Evolutionary conservation across 371 early-diverging fungal species (phyloP).

Genomic region (Zychaea mexicana): DNA sequence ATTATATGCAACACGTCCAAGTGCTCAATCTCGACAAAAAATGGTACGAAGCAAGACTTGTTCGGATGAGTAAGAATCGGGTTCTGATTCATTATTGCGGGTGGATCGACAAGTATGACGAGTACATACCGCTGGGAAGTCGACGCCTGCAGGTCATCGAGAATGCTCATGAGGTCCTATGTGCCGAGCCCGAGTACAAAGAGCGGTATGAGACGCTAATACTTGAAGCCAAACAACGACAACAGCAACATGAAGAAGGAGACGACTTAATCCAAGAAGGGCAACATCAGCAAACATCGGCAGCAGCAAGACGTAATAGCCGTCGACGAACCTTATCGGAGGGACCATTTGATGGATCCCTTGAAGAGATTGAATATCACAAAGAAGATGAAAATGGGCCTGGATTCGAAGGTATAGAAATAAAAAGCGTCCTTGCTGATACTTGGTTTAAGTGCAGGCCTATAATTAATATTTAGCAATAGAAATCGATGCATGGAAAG

Average conservation of each 20-base stretch:
- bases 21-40: conserved; percentile 50
- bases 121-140: conserved; percentile 60
- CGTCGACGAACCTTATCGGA: neutral
- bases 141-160: conserved; percentile 46
- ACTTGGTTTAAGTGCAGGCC: too few relatives aligned
- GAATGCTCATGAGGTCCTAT: conserved; percentile 38
- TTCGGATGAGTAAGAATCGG: conserved; percentile 47
- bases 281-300: neutral
- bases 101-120: conserved; percentile 62
- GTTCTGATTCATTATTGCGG: conserved; percentile 63
- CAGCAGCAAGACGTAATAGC: neutral
- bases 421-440: too few relatives aligned
- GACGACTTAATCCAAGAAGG: conserved; percentile 6
- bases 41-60: conserved; percentile 56
- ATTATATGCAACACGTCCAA: conserved; percentile 58
- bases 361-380: conserved; percentile 25
- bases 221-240: conserved; percentile 33
- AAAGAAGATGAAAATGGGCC: conserved; percentile 25
- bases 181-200: conserved; percentile 46
- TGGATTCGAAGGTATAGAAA: conserved; percentile 24
- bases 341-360: conserved; percentile 5
- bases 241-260: conserved; percentile 7
- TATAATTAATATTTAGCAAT: conserved; percentile 1
- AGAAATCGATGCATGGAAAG: conserved; percentile 53
- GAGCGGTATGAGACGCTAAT: conserved; percentile 43